Percentiles rank a stretch among this genome's conserved stretches.
Evolutionary conservation across 2,329 filamentous ascomycete species (phyloP).

Genomic region (Lasiodiplodia hormozganensis): DNA sequence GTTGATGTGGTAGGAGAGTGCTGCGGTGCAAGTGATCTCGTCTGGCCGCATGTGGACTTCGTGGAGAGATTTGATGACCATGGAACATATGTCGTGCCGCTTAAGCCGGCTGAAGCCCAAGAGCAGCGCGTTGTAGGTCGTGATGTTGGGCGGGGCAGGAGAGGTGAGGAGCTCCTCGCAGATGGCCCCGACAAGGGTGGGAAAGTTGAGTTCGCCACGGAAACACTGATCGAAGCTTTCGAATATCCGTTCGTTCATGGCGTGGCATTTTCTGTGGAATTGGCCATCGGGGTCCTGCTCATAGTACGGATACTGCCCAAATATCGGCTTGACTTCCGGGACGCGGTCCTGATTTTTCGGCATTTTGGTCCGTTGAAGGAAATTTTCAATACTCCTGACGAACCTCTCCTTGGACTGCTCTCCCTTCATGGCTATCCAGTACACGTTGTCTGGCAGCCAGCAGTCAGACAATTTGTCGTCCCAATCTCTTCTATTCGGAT

Average conservation of each 20-base stretch:
- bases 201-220: constrained; percentile 24
- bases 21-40: constrained; percentile 51
- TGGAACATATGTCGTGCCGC: constrained; percentile 37
- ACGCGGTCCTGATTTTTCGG: background rate
- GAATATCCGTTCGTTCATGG: constrained; percentile 43
- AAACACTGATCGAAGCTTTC: constrained; percentile 33
- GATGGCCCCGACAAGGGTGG: constrained; percentile 46
- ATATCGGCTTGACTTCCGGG: constrained; percentile 9
- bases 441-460: background rate
- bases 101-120: constrained; percentile 60
- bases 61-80: constrained; percentile 42
- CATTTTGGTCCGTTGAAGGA: background rate
- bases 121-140: constrained; percentile 75
- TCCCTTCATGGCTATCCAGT: background rate
- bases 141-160: constrained; percentile 66
- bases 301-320: constrained; percentile 39
- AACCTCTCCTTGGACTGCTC: background rate
- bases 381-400: background rate
- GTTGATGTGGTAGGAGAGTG: constrained; percentile 50
- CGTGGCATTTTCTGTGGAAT: constrained; percentile 39
- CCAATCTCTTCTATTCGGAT: constrained; percentile 1
- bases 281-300: constrained; percentile 47
- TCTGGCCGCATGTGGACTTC: constrained; percentile 53
- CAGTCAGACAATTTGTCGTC: background rate
- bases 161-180: constrained; percentile 72